Conservation (phyloP, 345 rosid species). For the Brassica rapa region DNA sequence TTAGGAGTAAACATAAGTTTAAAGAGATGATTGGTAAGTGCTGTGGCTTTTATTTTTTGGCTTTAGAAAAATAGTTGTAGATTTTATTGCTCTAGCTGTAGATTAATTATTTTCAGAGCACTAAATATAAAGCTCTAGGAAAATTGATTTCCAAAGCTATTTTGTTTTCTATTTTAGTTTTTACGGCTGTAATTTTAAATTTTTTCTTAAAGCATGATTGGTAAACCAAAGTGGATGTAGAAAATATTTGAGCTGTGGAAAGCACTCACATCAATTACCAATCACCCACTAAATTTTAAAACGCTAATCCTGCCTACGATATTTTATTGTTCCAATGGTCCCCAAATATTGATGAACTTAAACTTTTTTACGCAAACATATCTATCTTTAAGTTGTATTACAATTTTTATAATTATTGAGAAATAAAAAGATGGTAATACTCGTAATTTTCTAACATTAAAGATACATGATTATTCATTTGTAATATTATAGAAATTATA, state of each 20-base stretch:
- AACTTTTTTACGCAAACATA: neutral
- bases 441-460: neutral
- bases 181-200: no score
- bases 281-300: neutral
- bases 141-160: no score
- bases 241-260: no score
- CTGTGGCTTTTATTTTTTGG: no score
- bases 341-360: neutral
- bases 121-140: no score
- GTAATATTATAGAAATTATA: neutral
- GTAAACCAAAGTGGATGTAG: no score
- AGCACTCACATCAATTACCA: no score
- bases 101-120: no score
- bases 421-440: neutral
- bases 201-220: no score
- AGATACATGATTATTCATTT: neutral
- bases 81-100: no score
- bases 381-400: neutral
- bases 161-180: no score
- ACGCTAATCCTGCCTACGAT: neutral
- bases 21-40: neutral
- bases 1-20: neutral
- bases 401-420: neutral
- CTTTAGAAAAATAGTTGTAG: no score
- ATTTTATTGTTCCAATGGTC: conserved; percentile 9